Conservation (phyloP, 495 filamentous ascomycete species). For the Talaromyces borbonicus region DNA sequence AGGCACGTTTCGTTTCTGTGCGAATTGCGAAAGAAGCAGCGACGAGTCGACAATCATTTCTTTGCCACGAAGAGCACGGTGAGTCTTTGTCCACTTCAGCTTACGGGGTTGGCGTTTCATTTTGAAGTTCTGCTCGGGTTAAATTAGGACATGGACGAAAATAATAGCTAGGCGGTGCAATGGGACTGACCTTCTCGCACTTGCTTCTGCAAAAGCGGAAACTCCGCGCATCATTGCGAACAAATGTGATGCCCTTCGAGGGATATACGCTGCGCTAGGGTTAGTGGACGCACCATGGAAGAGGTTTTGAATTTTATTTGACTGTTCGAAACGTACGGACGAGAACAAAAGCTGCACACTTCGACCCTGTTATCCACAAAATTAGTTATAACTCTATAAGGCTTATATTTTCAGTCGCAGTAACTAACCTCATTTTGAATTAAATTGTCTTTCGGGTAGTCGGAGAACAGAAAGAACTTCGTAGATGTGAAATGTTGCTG, state of each 20-base stretch:
- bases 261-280: constrained; percentile 46
- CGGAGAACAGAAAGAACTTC: too few relatives aligned
- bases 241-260: constrained; percentile 80
- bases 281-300: not conserved
- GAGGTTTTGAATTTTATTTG: not conserved
- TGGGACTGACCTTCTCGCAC: constrained; percentile 7
- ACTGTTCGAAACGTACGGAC: constrained; percentile 11
- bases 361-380: constrained; percentile 52
- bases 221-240: constrained; percentile 67
- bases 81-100: constrained; percentile 77
- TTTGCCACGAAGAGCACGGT: constrained; percentile 67
- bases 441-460: not conserved
- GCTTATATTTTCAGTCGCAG: not conserved
- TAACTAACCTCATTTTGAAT: constrained; percentile 5
- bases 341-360: constrained; percentile 85
- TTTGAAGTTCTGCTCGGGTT: constrained; percentile 79
- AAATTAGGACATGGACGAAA: not conserved
- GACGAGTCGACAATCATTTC: constrained; percentile 94
- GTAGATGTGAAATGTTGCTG: too few relatives aligned
- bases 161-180: not conserved
- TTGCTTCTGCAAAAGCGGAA: constrained; percentile 38
- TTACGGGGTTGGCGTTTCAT: constrained; percentile 88
- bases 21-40: constrained; percentile 82
- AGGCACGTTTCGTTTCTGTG: constrained; percentile 85
- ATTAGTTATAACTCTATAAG: not conserved